These are phyloP conservation scores for Leishmania major DNA, from an alignment of 208 protist species.

Conservation along the genomic window DNA sequence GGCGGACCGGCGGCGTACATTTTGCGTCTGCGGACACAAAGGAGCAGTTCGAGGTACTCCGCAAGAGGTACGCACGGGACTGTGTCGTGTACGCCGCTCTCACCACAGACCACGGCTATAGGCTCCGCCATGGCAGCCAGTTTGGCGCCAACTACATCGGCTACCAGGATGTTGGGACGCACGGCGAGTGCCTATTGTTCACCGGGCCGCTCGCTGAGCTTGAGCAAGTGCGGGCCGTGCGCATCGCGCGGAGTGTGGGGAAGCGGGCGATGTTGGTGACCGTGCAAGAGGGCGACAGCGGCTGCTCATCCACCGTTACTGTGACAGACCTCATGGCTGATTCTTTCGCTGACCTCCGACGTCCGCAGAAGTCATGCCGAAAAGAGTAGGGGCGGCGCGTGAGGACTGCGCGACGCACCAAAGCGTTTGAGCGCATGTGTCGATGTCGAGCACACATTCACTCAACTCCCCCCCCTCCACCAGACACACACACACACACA, in stretches of 20 bases:
- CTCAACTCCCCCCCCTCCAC: not conserved
- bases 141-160: slow-evolving; percentile 77
- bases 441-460: not conserved
- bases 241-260: slow-evolving; percentile 61
- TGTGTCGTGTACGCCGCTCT: slow-evolving; percentile 56
- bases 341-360: not conserved
- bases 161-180: slow-evolving; percentile 37
- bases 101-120: slow-evolving; percentile 38
- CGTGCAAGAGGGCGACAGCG: not conserved
- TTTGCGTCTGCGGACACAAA: slow-evolving; percentile 29
- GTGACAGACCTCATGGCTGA: not conserved
- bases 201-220: slow-evolving; percentile 47
- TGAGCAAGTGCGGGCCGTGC: slow-evolving; percentile 37
- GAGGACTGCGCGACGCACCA: not conserved
- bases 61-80: slow-evolving; percentile 23
- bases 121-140: slow-evolving; percentile 61
- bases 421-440: not conserved
- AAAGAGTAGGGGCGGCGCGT: not conserved
- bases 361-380: slow-evolving; percentile 4
- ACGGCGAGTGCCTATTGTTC: slow-evolving; percentile 66
- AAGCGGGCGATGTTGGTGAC: slow-evolving; percentile 45
- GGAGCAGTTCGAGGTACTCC: slow-evolving; percentile 20
- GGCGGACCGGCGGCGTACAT: slow-evolving; percentile 9
- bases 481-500: no score
- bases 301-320: not conserved